Evolutionary conservation across 2,329 filamentous ascomycete species (phyloP).

Genomic region (Claviceps pusilla): DNA sequence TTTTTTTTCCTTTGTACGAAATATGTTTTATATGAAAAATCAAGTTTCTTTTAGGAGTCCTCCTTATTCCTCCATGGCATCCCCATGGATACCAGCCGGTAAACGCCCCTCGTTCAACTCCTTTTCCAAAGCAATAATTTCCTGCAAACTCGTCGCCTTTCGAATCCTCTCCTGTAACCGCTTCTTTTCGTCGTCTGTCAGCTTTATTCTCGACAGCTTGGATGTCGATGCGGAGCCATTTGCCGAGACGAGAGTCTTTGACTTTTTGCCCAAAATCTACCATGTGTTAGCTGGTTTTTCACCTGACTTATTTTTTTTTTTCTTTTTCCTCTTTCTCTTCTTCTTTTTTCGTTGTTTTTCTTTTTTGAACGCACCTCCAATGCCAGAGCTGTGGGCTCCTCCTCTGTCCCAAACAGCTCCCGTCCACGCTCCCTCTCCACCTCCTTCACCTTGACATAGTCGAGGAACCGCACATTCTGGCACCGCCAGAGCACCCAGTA

Average conservation of each 20-base stretch:
- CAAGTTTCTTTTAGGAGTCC: too few relatives aligned
- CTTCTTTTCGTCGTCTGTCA: conserved; percentile 80
- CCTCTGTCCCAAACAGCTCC: conserved; percentile 68
- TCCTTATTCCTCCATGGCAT: conserved; percentile 45
- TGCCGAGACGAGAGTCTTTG: conserved; percentile 47
- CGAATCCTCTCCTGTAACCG: conserved; percentile 74
- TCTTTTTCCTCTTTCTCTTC: not conserved
- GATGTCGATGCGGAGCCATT: conserved; percentile 30
- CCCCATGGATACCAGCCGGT: conserved; percentile 49
- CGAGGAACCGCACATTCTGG: conserved; percentile 73
- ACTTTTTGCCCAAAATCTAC: conserved; percentile 72
- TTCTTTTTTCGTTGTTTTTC: not conserved
- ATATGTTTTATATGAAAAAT: too few relatives aligned
- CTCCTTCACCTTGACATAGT: conserved; percentile 83
- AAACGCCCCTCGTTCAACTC: conserved; percentile 79
- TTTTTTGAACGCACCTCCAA: conserved; percentile 36
- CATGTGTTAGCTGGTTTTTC: conserved; percentile 1
- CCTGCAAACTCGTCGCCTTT: conserved; percentile 75
- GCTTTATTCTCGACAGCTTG: conserved; percentile 62
- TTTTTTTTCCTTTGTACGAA: too few relatives aligned
- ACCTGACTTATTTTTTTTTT: not conserved
- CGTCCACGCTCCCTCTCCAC: conserved; percentile 61
- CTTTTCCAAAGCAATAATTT: conserved; percentile 83
- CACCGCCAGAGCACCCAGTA: conserved; percentile 82
- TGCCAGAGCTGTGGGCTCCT: conserved; percentile 68